Base-by-base conservation (phyloP, 805 yeast genomes). In the Metschnikowia continentalis region DNA sequence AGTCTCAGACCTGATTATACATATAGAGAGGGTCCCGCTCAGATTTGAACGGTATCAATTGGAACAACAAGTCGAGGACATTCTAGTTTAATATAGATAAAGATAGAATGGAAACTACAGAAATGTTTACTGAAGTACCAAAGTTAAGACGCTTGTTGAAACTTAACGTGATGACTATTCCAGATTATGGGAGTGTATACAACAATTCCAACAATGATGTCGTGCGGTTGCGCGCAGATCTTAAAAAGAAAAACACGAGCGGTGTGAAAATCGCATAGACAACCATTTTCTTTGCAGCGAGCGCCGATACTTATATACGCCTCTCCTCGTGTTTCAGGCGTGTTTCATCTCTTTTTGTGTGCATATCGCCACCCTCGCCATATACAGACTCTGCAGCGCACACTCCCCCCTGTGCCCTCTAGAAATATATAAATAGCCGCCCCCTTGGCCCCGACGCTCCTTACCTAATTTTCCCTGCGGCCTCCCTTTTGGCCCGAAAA, bases 141-240 rank as follows among this genome's bases (percentile, higher is more conserved):
- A n/a, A n/a, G n/a, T n/a, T n/a, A n/a, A n/a, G n/a, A n/a, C n/a
- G n/a, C n/a, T n/a, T n/a, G n/a, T n/a, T n/a, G n/a, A n/a, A n/a
- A n/a, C n/a, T n/a, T n/a, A n/a, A n/a, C n/a, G n/a, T n/a, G n/a
- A n/a, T n/a, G n/a, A n/a, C n/a, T n/a, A n/a, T n/a, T n/a, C n/a
- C n/a, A n/a, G n/a, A n/a, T n/a, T n/a, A n/a, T n/a, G n/a, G n/a
- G n/a, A n/a, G n/a, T n/a, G n/a, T n/a, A n/a, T n/a, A n/a, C n/a
- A n/a, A n/a, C n/a, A n/a, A n/a, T n/a, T n/a, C n/a, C n/a, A n/a
- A n/a, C n/a, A n/a, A 20, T 20, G 22, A 4, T 6, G 22, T 42
- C 46, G 46, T 32, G 46, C 37, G 35, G 32, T 32, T 26, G 46
- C 46, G 46, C 46, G 38, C 46, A 42, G 46, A 42, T 42, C 38